These are phyloP conservation scores for Plantago rigida DNA, from an alignment of 305 asterid genomes.

Conservation along the genomic window DNA sequence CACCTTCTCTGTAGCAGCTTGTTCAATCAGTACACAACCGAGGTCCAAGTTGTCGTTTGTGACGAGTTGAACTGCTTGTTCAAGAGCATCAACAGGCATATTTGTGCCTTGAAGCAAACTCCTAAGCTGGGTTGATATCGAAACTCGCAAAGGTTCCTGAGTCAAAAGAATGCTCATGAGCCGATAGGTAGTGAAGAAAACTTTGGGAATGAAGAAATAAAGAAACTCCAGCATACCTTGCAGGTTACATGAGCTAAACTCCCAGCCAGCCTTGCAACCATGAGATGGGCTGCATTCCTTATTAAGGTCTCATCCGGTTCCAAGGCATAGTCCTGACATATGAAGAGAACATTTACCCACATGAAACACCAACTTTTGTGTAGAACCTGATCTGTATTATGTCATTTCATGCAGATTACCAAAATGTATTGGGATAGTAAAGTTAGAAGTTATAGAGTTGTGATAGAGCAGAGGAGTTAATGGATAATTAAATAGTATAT, in stretches of 20 bases:
- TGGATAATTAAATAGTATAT: too few species aligned
- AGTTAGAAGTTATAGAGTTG: not conserved
- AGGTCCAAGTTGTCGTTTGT: constrained; percentile 97
- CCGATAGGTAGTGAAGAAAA: constrained; percentile 13
- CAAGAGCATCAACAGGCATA: constrained; percentile 58
- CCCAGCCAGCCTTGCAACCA: constrained; percentile 99
- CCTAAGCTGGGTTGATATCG: constrained; percentile 80
- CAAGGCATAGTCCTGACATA: constrained; percentile 86
- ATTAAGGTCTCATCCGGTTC: constrained; percentile 91
- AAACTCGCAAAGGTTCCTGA: constrained; percentile 87
- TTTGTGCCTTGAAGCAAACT: constrained; percentile 59
- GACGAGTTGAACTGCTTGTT: constrained; percentile 74
- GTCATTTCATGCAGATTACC: not conserved
- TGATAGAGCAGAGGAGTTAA: too few species aligned
- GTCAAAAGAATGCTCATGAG: constrained; percentile 14
- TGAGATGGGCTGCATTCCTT: constrained; percentile 87
- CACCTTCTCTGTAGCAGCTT: constrained; percentile 98
- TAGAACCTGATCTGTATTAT: not conserved
- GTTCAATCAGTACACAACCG: constrained; percentile 95
- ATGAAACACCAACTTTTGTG: not conserved
- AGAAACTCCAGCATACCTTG: constrained; percentile 52
- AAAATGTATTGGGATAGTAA: not conserved
- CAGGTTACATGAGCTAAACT: constrained; percentile 98
- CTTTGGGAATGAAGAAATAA: not conserved
- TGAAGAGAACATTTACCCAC: not conserved